Evolutionary conservation across 495 filamentous ascomycete genomes (phyloP).

Genomic region (Aspergillus funiculosus): DNA sequence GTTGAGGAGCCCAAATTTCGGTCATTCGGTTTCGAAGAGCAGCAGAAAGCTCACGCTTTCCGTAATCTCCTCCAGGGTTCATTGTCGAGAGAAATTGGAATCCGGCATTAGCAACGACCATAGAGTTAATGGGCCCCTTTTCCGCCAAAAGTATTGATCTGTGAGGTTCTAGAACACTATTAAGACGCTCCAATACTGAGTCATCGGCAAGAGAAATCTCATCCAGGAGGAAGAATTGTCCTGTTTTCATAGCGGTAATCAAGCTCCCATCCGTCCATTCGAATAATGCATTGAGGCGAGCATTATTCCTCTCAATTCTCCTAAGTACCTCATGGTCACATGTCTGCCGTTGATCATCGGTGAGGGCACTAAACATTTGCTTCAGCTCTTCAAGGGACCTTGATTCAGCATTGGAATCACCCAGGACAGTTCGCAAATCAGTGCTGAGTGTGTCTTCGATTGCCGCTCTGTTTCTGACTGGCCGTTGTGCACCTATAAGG

Average conservation of each 20-base stretch:
- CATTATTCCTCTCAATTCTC: conserved; percentile 54
- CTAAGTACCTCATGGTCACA: conserved; percentile 47
- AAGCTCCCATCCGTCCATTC: conserved; percentile 95
- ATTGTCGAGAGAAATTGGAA: conserved; percentile 98
- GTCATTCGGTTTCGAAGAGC: conserved; percentile 95
- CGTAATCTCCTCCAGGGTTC: conserved; percentile 98
- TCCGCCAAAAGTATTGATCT: conserved; percentile 86
- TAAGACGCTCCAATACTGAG: conserved; percentile 91
- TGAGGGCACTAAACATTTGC: conserved; percentile 40
- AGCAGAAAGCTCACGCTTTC: conserved; percentile 93
- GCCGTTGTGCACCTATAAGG: conserved; percentile 90
- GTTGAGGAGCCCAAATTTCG: conserved; percentile 92
- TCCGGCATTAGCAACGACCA: conserved; percentile 67
- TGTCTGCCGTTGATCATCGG: conserved; percentile 22
- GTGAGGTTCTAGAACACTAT: conserved; percentile 91
- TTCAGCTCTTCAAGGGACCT: conserved; percentile 44
- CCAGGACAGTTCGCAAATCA: conserved; percentile 51
- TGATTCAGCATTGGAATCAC: conserved; percentile 23
- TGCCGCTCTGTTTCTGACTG: conserved; percentile 73
- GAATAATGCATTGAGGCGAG: conserved; percentile 73
- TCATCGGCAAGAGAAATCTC: conserved; percentile 98
- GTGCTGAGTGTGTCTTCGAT: conserved; percentile 59
- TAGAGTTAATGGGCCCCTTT: conserved; percentile 77
- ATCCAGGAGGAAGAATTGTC: conserved; percentile 87
- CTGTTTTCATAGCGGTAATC: conserved; percentile 90